Conservation (phyloP, 495 filamentous ascomycete genomes). For the Emericellopsis terricola region DNA sequence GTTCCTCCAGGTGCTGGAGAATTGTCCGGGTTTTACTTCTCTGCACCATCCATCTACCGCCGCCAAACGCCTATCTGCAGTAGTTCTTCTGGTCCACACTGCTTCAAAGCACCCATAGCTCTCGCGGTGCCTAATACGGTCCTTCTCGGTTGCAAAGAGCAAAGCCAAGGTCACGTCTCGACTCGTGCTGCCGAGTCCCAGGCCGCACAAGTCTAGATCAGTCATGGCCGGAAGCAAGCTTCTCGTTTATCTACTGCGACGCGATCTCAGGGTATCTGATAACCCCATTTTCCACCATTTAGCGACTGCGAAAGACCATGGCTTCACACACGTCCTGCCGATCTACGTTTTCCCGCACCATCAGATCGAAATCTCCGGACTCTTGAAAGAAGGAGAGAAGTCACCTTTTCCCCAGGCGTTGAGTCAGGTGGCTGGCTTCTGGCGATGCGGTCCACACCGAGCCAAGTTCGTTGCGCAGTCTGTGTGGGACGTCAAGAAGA, state of each 20-base stretch:
- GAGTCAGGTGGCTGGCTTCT: conserved; percentile 37
- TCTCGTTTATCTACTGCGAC: conserved; percentile 43
- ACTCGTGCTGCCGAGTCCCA: too few relatives aligned
- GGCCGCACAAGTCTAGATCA: too few relatives aligned
- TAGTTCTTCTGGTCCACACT: too few relatives aligned
- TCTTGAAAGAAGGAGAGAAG: conserved; percentile 23
- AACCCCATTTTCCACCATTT: conserved; percentile 46
- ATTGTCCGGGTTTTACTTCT: too few relatives aligned
- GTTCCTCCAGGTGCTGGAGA: too few relatives aligned
- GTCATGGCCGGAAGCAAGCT: conserved; percentile 21
- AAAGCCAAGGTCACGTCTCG: too few relatives aligned
- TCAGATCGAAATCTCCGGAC: conserved; percentile 53
- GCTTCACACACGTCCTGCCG: conserved; percentile 48
- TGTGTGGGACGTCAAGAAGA: conserved; percentile 46
- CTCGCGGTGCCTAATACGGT: too few relatives aligned
- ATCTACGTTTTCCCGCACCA: conserved; percentile 44
- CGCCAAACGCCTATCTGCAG: too few relatives aligned
- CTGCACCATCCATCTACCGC: too few relatives aligned
- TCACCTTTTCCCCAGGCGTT: conserved; percentile 42
- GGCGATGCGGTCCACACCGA: conserved; percentile 49
- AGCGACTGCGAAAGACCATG: conserved; percentile 21
- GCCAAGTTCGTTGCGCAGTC: conserved; percentile 48
- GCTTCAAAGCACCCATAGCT: too few relatives aligned
- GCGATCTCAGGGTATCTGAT: conserved; percentile 49
- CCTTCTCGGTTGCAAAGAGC: too few relatives aligned